These are phyloP conservation scores for Metroxylon sagu DNA, from an alignment of 176 grass and related monocot genomes.

Conservation along the genomic window DNA sequence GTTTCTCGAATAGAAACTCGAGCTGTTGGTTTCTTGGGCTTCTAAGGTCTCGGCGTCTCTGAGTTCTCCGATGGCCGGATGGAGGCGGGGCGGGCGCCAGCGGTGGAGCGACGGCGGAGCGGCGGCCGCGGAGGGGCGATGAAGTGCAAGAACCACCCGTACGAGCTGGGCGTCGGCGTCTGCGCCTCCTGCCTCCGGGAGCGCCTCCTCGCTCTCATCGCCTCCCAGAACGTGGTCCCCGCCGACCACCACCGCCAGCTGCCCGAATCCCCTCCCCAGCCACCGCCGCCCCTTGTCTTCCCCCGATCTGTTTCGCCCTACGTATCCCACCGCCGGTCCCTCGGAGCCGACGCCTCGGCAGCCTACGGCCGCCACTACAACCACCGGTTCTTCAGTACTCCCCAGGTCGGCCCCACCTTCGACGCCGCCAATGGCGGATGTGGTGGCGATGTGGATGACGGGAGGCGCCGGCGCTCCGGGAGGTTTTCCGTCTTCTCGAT, in stretches of 20 bases:
- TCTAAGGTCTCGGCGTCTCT: too few relatives aligned
- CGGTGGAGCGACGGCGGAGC: neutral
- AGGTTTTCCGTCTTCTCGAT: conserved; percentile 54
- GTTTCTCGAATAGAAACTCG: too few relatives aligned
- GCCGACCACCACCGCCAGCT: conserved; percentile 11
- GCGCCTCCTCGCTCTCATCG: conserved; percentile 60
- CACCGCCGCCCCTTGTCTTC: conserved; percentile 16
- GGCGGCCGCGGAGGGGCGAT: conserved; percentile 20
- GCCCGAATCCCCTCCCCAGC: conserved; percentile 17
- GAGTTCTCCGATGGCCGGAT: neutral
- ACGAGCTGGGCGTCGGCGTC: conserved; percentile 56
- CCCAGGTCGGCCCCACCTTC: neutral
- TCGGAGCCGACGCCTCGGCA: conserved; percentile 5
- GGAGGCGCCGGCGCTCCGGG: too few relatives aligned
- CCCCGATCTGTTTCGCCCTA: neutral
- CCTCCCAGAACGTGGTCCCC: conserved; percentile 47
- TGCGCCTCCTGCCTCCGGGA: conserved; percentile 90
- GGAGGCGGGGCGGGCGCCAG: neutral
- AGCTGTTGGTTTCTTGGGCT: too few relatives aligned
- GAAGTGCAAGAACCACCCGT: conserved; percentile 83
- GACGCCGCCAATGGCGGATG: conserved; percentile 18
- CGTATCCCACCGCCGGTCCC: conserved; percentile 5
- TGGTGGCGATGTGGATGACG: too few relatives aligned
- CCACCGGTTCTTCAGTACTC: too few relatives aligned
- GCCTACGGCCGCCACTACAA: neutral